Conservation (phyloP, 345 rosid genomes). For the Eucalyptus rudis region DNA sequence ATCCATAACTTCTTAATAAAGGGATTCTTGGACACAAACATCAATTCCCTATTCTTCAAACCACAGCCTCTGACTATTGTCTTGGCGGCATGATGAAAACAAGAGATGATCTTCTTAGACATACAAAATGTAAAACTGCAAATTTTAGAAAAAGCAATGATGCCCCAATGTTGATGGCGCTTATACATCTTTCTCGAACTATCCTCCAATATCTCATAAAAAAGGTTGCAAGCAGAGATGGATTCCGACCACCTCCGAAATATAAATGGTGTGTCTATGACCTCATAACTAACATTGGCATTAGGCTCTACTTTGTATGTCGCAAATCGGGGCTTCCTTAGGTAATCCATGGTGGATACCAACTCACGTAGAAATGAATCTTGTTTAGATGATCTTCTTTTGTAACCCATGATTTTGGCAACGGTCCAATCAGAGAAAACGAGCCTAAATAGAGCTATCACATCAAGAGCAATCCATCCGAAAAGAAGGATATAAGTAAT, state of each 20-base stretch:
- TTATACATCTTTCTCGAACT: not conserved
- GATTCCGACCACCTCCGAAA: no score
- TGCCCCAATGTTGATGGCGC: not conserved
- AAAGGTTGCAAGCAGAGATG: no score
- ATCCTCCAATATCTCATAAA: no score
- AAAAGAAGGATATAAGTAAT: not conserved
- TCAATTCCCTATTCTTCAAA: no score
- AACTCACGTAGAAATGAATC: no score
- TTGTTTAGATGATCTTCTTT: not conserved
- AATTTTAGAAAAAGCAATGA: no score
- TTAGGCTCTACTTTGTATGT: not conserved
- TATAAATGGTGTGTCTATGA: not conserved
- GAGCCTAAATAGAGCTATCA: not conserved
- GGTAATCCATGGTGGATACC: fast-evolving
- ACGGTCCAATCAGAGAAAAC: not conserved
- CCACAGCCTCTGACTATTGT: no score
- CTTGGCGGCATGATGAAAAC: not conserved
- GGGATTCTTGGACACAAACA: not conserved
- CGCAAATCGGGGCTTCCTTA: not conserved
- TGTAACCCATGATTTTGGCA: not conserved
- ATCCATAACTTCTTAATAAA: not conserved
- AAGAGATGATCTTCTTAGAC: no score
- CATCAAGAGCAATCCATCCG: no score
- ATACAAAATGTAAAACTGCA: not conserved
- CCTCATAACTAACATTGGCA: fast-evolving